Evolutionary conservation across 2,329 filamentous ascomycete species (phyloP).

Genomic region (Ceratocystis alfenasii): DNA sequence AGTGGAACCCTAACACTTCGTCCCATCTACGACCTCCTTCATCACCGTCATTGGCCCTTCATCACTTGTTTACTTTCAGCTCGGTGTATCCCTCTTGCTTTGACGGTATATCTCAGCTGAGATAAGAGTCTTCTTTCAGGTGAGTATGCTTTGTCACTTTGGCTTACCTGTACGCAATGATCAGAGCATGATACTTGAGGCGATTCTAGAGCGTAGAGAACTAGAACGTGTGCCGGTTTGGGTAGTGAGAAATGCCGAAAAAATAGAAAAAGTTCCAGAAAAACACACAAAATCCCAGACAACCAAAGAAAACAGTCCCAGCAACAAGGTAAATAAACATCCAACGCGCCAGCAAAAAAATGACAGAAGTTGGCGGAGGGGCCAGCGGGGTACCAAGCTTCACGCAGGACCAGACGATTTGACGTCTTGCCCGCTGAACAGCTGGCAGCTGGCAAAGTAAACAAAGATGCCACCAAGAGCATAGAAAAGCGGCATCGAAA

Average conservation of each 20-base stretch:
- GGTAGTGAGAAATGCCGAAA: not conserved
- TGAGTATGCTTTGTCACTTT: constrained; percentile 9
- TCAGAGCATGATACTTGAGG: not conserved
- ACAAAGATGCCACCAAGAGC: not conserved
- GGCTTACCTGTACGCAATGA: not conserved
- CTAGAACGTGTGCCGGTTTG: not conserved
- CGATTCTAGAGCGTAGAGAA: not conserved
- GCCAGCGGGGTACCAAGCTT: not conserved
- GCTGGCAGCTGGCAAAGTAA: not conserved
- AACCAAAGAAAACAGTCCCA: not conserved
- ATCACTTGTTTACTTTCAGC: not conserved
- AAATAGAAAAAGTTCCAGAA: not conserved
- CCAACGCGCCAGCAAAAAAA: not conserved
- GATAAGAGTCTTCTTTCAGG: constrained; percentile 10
- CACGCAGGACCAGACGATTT: not conserved
- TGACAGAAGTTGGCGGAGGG: not conserved
- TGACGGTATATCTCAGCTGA: constrained; percentile 4
- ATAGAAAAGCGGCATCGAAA: not conserved
- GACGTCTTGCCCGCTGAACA: not conserved
- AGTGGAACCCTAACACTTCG: not conserved
- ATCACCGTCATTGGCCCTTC: not conserved
- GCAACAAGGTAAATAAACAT: constrained; percentile 7
- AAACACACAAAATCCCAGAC: not conserved
- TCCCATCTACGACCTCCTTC: not conserved
- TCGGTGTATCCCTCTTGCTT: not conserved